Conservation (phyloP, 345 rosid species). For the Arabidopsis suecica region DNA sequence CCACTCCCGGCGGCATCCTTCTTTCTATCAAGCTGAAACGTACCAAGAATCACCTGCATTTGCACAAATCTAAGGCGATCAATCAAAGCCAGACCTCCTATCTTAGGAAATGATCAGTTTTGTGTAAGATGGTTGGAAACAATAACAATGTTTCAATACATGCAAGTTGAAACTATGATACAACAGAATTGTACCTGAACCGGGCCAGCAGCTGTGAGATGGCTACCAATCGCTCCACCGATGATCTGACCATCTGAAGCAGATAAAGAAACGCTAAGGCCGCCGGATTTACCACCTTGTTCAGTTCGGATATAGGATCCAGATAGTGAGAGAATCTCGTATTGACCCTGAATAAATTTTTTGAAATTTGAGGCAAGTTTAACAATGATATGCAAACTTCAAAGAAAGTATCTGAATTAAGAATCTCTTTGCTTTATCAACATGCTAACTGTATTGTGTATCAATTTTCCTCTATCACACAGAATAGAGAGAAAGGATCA, state of each 20-base stretch:
- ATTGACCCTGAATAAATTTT: slow-evolving; percentile 68
- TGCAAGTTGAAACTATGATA: slow-evolving; percentile 1
- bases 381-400: slow-evolving; percentile 26
- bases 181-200: slow-evolving; percentile 68
- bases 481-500: neutral
- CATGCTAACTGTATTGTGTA: neutral
- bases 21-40: slow-evolving; percentile 64
- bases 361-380: slow-evolving; percentile 15
- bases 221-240: slow-evolving; percentile 91
- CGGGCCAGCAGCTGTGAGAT: slow-evolving; percentile 84
- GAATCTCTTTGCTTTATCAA: neutral
- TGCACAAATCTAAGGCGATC: slow-evolving; percentile 3
- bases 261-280: slow-evolving; percentile 78
- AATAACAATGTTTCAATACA: neutral
- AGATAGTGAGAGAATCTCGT: slow-evolving; percentile 81
- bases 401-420: neutral
- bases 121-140: slow-evolving; percentile 12
- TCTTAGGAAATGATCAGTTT: neutral
- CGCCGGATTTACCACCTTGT: slow-evolving; percentile 79
- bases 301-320: slow-evolving; percentile 89
- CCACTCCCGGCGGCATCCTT: slow-evolving; percentile 48
- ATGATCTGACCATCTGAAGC: slow-evolving; percentile 72
- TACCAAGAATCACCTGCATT: slow-evolving; percentile 75
- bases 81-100: slow-evolving; percentile 3
- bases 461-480: neutral